These are phyloP conservation scores for Fomes fomentarius DNA, from an alignment of 1,284 basidiomycete species.

Conservation along the genomic window DNA sequence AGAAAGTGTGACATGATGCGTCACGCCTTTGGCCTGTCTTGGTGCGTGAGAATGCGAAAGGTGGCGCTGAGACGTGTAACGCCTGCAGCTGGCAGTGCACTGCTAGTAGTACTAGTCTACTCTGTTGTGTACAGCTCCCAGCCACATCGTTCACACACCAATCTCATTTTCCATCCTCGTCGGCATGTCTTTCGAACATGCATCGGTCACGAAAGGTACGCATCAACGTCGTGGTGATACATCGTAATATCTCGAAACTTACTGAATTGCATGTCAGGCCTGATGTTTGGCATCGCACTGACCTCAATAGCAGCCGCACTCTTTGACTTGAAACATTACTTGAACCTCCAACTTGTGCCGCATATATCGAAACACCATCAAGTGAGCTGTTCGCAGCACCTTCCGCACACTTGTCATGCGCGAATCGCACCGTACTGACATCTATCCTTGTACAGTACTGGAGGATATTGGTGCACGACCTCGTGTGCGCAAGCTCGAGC, in stretches of 20 bases:
- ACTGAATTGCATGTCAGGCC: conserved; percentile 52
- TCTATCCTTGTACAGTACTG: conserved; percentile 68
- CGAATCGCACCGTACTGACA: background rate
- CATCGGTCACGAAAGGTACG: conserved; percentile 77
- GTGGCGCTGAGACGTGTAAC: conserved; percentile 1
- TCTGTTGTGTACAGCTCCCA: background rate
- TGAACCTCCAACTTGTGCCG: conserved; percentile 56
- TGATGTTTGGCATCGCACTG: conserved; percentile 74
- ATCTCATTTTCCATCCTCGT: background rate
- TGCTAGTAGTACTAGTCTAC: background rate
- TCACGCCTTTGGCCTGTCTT: background rate
- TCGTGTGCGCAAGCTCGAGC: conserved; percentile 83
- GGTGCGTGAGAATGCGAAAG: background rate
- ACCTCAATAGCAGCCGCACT: conserved; percentile 75
- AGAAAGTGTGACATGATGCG: background rate
- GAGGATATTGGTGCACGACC: conserved; percentile 76
- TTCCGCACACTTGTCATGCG: too few relatives aligned
- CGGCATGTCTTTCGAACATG: conserved; percentile 77
- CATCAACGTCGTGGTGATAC: too few relatives aligned
- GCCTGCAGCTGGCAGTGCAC: background rate
- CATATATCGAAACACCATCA: conserved; percentile 47
- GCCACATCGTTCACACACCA: too few relatives aligned
- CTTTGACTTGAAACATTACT: conserved; percentile 86
- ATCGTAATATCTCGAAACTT: too few relatives aligned
- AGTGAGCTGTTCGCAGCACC: conserved; percentile 26